Evolutionary conservation across 2,329 filamentous ascomycete species (phyloP), one percentile per base, ranked within the genome.

Genomic region (Aspergillus fructus): DNA sequence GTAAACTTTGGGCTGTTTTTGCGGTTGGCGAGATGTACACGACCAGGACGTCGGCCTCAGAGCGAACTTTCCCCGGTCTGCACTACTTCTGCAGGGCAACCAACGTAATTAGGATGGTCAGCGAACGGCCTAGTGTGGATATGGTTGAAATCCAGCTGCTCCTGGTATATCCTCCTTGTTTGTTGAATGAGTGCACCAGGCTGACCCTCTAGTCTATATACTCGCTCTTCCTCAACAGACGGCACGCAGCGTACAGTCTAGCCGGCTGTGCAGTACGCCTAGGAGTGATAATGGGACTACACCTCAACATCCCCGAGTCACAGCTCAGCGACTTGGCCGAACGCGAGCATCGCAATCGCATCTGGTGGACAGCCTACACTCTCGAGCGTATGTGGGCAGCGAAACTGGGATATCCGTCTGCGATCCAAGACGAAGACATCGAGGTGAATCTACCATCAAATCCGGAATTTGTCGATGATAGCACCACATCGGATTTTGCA

Each of bases 321-420:
- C 47, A 49, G 13, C 33, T 49, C 11, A 39, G n/a, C 33, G 19
- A 49, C 19, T 1, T 33, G 5, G 33, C 19, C 1, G 47, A 37
- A 11, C 30, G 47, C 19, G 47, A 49, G 13, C 47, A 49, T 5
- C 47, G 47, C 1, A 40, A 49, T 9, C 47, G 47, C 24, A 11
- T 49, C 5, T 49, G 30, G 27, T 40, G 47, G 47, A 49, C 47
- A 6, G 47, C 47, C 3, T 49, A 49, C 19, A 39, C 30, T 5
- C 39, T 49, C 15, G 47, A 49, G 8, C 47, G 47, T 19, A 49
- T 49, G 47, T 49, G 47, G 47, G 33, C 47, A 33, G 30, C 47
- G 2, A 49, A 49, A 7, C 33, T 49, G 2, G 47, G 33, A 7
- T 49, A 49, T 33, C 47, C 47, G 2, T 1, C 15, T 5, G 33